A percentile compares a stretch with the other conserved stretches of the same genome.
These are phyloP conservation scores for Ophiosphaerella herpotricha DNA, from an alignment of 2,329 filamentous ascomycete genomes.

Conservation along the genomic window DNA sequence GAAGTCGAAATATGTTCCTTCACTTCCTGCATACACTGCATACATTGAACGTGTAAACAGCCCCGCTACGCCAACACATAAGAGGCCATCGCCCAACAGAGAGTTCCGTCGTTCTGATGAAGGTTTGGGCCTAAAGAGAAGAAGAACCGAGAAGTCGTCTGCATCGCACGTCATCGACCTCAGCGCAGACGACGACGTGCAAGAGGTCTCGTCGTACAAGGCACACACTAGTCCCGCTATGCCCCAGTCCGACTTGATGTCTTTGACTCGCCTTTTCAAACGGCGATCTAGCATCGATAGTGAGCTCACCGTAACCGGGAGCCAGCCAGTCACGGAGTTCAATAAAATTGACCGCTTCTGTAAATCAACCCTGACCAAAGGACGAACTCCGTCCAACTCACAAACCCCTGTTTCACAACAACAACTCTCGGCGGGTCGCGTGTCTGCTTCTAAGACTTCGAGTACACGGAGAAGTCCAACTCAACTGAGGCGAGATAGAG, in stretches of 20 bases:
- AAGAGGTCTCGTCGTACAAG: neutral
- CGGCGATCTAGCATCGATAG: slow-evolving; percentile 17
- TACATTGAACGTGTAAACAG: neutral
- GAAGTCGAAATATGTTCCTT: slow-evolving; percentile 4
- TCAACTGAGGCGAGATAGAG: slow-evolving; percentile 6
- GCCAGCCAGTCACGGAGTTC: slow-evolving; percentile 22
- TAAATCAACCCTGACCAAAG: slow-evolving; percentile 16
- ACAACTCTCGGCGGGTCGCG: neutral
- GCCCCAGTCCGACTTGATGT: neutral
- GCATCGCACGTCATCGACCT: slow-evolving; percentile 13
- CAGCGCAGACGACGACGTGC: slow-evolving; percentile 16
- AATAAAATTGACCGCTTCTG: slow-evolving; percentile 9
- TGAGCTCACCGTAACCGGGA: neutral
- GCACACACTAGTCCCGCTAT: neutral
- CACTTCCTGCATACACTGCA: neutral
- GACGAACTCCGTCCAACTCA: slow-evolving; percentile 1
- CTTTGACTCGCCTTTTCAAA: slow-evolving; percentile 7
- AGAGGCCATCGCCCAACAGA: neutral
- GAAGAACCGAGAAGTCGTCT: slow-evolving; percentile 16
- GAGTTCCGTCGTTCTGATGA: neutral
- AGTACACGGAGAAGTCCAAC: neutral
- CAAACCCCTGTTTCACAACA: neutral
- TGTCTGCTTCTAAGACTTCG: neutral
- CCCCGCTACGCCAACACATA: slow-evolving; percentile 1
- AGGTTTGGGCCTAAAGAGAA: slow-evolving; percentile 18